Percentiles rank a stretch among this genome's conserved stretches.
phyloP scores from a whole-genome alignment of 169 alveolate species.

The Theileria sp. region DNA sequence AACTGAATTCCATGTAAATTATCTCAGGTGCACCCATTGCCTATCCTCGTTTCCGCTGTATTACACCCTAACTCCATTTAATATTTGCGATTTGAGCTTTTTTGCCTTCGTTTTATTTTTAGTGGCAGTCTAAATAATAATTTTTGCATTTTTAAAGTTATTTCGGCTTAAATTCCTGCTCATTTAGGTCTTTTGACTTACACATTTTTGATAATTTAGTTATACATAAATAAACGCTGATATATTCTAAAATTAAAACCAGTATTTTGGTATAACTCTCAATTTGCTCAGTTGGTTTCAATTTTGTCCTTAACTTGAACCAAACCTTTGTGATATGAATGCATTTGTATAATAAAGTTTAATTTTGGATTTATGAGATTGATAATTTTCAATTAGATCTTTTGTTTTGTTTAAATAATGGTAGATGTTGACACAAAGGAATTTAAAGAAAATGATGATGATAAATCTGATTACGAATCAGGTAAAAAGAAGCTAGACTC shows the following conservation, averaged over 20 bases:
- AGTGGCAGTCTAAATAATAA: background rate
- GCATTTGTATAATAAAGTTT: background rate
- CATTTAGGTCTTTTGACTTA: background rate
- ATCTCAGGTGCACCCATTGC: constrained; percentile 12
- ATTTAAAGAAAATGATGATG: constrained; percentile 4
- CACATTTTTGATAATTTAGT: background rate
- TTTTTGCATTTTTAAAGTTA: background rate
- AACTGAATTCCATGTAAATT: background rate
- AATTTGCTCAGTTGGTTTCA: background rate
- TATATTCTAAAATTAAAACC: background rate
- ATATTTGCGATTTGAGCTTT: background rate
- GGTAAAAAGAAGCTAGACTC: constrained; percentile 2
- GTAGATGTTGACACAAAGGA: constrained; percentile 4
- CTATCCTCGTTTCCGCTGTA: constrained; percentile 11
- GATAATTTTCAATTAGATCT: background rate
- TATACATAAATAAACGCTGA: background rate
- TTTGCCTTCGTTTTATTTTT: background rate
- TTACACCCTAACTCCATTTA: background rate
- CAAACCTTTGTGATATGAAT: background rate
- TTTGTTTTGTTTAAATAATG: constrained; percentile 1
- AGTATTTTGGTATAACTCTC: background rate
- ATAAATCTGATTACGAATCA: background rate
- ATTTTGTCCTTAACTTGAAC: background rate
- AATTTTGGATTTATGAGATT: background rate
- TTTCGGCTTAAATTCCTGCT: background rate